Evolutionary conservation across 2,329 filamentous ascomycete genomes (phyloP), one percentile per base, ranked within the genome.

Genomic region (Alternaria solani): DNA sequence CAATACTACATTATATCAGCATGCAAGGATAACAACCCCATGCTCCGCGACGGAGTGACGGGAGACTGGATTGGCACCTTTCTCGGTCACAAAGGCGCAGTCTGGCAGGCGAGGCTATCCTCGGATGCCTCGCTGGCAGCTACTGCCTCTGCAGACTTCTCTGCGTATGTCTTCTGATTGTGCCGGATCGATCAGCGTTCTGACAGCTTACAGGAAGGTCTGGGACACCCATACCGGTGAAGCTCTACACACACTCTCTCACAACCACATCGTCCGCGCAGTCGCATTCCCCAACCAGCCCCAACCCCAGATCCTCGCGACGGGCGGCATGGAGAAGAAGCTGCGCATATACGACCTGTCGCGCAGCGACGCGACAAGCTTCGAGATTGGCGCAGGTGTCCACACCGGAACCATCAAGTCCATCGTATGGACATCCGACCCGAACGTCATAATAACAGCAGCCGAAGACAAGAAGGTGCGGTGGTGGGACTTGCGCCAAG

Each of bases 201-300:
- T 83, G 70, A 82, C 62, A 26, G 16, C 55, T 18, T 16, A 11
- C 41, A 96, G 93, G 49, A 97, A 96, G 79, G 90, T 99, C 53
- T 99, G 96, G 95, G 93, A 99, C 73, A 97, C 95, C 0, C 92
- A 96, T 74, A 95, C 92, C 1, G 96, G 96, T 71, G 94, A 97
- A 81, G 88, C 92, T 49, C 85, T 96, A 42, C 91, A 91, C 73
- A 94, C 92, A 4, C 86, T 99, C 36, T 89, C 94, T 75, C 95
- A 99, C 79, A 88, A 93, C 66, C 95, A 99, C 79, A 97, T 99
- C 66, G 95, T 98, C 62, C 92, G 95, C 65, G 92, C 94, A 39
- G 88, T 98, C 63, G 93, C 95, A 11, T 98, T 97, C 72, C 82
- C 82, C 12, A 81, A 91, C 43, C 91, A 94, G 69, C 87, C 89